These are phyloP conservation scores for Colletotrichum truncatum DNA, from an alignment of 2,329 filamentous ascomycete species.

Conservation along the genomic window DNA sequence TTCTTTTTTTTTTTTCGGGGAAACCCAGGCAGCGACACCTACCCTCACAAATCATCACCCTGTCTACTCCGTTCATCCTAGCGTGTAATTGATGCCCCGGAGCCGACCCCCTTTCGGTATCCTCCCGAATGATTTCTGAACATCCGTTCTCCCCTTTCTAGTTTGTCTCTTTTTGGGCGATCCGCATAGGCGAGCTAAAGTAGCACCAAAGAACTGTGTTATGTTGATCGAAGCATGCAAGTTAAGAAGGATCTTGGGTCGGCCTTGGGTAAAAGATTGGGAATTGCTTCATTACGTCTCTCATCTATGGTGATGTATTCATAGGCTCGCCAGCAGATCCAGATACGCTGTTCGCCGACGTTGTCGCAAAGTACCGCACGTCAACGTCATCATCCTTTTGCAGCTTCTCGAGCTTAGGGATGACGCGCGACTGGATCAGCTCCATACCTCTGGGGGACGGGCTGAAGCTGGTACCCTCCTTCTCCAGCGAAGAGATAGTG, in stretches of 20 bases:
- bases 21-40: conserved; percentile 10
- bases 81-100: neutral
- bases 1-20: neutral
- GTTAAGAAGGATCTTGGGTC: conserved; percentile 1
- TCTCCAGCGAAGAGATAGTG: conserved; percentile 86
- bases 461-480: conserved; percentile 69
- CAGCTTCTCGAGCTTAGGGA: conserved; percentile 92
- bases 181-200: conserved; percentile 4
- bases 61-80: neutral
- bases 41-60: conserved; percentile 4
- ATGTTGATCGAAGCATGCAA: conserved; percentile 23
- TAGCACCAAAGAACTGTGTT: conserved; percentile 9
- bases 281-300: conserved; percentile 61
- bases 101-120: neutral
- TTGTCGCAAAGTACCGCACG: conserved; percentile 96
- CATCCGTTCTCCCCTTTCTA: conserved; percentile 6
- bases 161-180: neutral
- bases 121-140: neutral
- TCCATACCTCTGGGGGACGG: conserved; percentile 79
- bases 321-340: conserved; percentile 65
- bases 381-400: conserved; percentile 98
- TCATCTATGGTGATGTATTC: conserved; percentile 72
- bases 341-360: conserved; percentile 73
- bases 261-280: conserved; percentile 48
- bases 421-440: conserved; percentile 84